A percentile compares a stretch with the other conserved stretches of the same genome.
Conservation (phyloP, 176 grass and related monocot genomes). For the Aegilops longissima region DNA sequence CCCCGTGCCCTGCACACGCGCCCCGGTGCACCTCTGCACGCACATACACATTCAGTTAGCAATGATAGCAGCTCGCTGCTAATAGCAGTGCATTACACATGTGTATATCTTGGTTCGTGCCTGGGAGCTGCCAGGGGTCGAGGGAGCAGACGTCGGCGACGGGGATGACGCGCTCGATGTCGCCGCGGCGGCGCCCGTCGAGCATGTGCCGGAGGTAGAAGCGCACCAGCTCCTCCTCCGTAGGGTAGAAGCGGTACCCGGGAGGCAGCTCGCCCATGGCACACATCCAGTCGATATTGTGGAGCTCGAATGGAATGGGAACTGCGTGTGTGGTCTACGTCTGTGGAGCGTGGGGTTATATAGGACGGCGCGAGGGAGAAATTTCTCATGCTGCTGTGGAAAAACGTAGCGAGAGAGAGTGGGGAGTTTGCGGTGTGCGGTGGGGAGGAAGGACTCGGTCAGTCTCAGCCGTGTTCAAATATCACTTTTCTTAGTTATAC, state of each 20-base stretch:
- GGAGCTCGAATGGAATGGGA: constrained; percentile 20
- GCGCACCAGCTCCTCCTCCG: constrained; percentile 84
- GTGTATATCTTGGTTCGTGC: constrained; percentile 24
- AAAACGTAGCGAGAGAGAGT: background rate
- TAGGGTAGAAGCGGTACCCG: constrained; percentile 86
- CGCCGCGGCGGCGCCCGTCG: constrained; percentile 28
- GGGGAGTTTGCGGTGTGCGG: background rate
- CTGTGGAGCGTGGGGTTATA: constrained; percentile 2
- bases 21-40: constrained; percentile 29
- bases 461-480: constrained; percentile 1
- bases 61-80: background rate
- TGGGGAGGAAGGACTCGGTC: constrained; percentile 19
- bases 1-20: constrained; percentile 31
- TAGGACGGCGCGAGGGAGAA: constrained; percentile 19
- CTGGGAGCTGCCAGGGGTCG: constrained; percentile 77
- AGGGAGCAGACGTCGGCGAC: constrained; percentile 64
- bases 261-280: constrained; percentile 49
- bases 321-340: background rate
- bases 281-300: background rate
- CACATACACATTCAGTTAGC: background rate
- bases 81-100: background rate
- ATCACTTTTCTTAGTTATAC: background rate
- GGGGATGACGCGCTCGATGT: constrained; percentile 82
- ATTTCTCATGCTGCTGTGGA: constrained; percentile 17
- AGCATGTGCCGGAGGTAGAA: constrained; percentile 94